Conservation (phyloP, 78 protist species). For the slime mould (Dictyostelium discoideum) region dicty_2.7 NC_007088.5:6420501-6421000, state of each 20-base stretch:
- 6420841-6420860: slow-evolving; percentile 17
- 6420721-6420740: background rate
- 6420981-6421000: slow-evolving; percentile 61
- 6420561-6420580: slow-evolving; percentile 54
- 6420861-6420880: slow-evolving; percentile 52
- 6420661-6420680: slow-evolving; percentile 11
- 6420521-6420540: background rate
- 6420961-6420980: slow-evolving; percentile 46
- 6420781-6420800: background rate
- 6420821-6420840: slow-evolving; percentile 9
- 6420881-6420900: slow-evolving; percentile 1
- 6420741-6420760: background rate
- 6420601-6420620: slow-evolving; percentile 5
- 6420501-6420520: too few relatives aligned
- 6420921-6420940: slow-evolving; percentile 61
- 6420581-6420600: slow-evolving; percentile 36
- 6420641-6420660: slow-evolving; percentile 39
- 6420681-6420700: slow-evolving; percentile 44
- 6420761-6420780: background rate
- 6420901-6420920: slow-evolving; percentile 52
- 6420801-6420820: slow-evolving; percentile 49
- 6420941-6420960: slow-evolving; percentile 50
- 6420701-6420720: slow-evolving; percentile 35
- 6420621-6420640: slow-evolving; percentile 64
- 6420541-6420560: background rate